Evolutionary conservation across 2,329 filamentous ascomycete genomes (phyloP).

Genomic region (Colletotrichum sp.): DNA sequence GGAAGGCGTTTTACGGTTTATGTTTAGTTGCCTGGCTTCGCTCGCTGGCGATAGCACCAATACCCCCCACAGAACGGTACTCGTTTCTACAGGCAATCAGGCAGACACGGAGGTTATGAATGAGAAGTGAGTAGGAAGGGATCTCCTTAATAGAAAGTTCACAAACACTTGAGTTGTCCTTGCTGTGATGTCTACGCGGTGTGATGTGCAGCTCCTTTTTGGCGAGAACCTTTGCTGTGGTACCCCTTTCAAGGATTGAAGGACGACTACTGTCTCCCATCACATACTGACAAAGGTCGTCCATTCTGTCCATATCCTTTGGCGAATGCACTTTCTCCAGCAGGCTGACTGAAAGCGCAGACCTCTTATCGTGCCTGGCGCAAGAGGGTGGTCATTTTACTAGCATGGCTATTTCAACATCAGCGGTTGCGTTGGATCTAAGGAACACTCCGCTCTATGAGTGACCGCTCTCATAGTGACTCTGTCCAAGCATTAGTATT

Average conservation of each 20-base stretch:
- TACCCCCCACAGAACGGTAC: constrained; percentile 40
- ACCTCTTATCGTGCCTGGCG: neutral
- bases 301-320: neutral
- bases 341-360: neutral
- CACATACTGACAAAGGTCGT: neutral
- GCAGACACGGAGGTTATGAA: constrained; percentile 16
- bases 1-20: constrained; percentile 44
- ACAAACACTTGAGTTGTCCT: neutral
- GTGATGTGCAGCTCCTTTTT: neutral
- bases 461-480: neutral
- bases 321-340: neutral
- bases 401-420: neutral
- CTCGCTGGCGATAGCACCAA: constrained; percentile 30
- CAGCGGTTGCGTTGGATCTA: neutral
- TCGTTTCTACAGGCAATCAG: constrained; percentile 35
- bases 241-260: neutral
- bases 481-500: neutral
- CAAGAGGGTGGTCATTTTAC: neutral
- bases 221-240: neutral
- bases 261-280: neutral
- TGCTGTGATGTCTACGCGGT: neutral
- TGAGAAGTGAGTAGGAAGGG: constrained; percentile 7
- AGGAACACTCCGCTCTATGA: neutral
- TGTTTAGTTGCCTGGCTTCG: constrained; percentile 40
- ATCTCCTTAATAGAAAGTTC: constrained; percentile 20